Conservation (phyloP, 192 early-diverging fungal species). For the Powellomyces hirtus region DNA sequence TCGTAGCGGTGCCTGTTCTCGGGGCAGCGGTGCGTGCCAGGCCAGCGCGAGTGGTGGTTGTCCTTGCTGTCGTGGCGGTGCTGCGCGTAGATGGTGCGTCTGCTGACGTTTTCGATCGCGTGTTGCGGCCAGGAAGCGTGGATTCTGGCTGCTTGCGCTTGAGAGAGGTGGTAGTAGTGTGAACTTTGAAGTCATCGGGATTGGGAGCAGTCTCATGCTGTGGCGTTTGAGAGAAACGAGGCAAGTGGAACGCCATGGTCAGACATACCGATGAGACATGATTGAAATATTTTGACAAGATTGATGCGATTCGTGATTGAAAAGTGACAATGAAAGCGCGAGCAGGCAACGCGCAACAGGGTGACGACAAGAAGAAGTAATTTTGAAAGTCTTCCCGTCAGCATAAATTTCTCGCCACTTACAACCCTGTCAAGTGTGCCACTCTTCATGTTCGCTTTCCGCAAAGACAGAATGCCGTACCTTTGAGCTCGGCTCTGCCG, state of each 20-base stretch:
- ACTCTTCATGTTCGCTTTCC: no score
- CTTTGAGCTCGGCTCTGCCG: neutral
- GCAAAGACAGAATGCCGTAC: no score
- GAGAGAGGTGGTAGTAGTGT: slow-evolving; percentile 7
- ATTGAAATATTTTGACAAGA: no score
- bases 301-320: no score
- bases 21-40: neutral
- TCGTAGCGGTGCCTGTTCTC: slow-evolving; percentile 2
- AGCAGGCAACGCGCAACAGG: neutral
- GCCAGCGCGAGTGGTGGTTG: neutral
- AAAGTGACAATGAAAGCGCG: neutral
- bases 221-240: neutral
- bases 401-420: no score
- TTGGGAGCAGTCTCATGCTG: neutral
- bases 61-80: neutral
- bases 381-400: no score
- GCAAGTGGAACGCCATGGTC: no score
- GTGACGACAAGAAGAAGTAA: no score
- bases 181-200: slow-evolving; percentile 28
- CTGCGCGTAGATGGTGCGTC: no score
- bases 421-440: no score
- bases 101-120: neutral
- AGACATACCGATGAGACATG: no score
- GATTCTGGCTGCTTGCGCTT: slow-evolving; percentile 31
- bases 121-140: slow-evolving; percentile 5